Evolutionary conservation across 31 red algal genomes (phyloP).

Genomic region (Porphyra umbilicalis): DNA sequence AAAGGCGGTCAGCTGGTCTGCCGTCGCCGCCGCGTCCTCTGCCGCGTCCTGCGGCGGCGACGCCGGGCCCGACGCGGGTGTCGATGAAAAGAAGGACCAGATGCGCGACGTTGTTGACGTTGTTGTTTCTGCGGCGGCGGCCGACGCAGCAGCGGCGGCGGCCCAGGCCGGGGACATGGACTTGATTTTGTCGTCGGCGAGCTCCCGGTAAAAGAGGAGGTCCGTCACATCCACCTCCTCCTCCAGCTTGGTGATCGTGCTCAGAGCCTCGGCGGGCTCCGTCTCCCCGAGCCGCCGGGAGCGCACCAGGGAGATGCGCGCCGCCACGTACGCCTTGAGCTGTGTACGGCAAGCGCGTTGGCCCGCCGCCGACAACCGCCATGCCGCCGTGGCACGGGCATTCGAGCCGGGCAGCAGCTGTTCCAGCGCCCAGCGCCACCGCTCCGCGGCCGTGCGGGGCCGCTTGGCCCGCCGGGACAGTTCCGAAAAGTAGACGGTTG

Average conservation of each 20-base stretch:
- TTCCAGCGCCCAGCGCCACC: slow-evolving; percentile 77
- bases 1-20: neutral
- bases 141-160: slow-evolving; percentile 1
- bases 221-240: slow-evolving; percentile 33
- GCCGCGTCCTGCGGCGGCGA: neutral
- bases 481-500: slow-evolving; percentile 77
- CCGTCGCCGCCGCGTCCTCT: neutral
- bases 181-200: slow-evolving; percentile 12
- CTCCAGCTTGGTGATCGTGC: slow-evolving; percentile 25
- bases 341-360: slow-evolving; percentile 39
- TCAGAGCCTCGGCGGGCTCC: slow-evolving; percentile 21
- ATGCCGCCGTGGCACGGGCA: slow-evolving; percentile 31
- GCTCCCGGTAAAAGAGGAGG: slow-evolving; percentile 20
- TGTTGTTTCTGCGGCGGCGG: neutral
- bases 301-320: slow-evolving; percentile 32
- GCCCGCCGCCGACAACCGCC: slow-evolving; percentile 45
- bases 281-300: slow-evolving; percentile 22
- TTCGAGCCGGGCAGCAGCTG: slow-evolving; percentile 64
- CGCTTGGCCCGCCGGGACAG: slow-evolving; percentile 56
- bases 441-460: slow-evolving; percentile 42
- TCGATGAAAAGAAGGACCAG: slow-evolving; percentile 60
- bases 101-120: slow-evolving; percentile 21
- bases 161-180: neutral
- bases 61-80: neutral
- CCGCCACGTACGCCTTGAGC: slow-evolving; percentile 37